Percentiles rank a stretch among this genome's conserved stretches.
phyloP scores from a whole-genome alignment of 805 yeast species.

The Metschnikowia koreensis region DNA sequence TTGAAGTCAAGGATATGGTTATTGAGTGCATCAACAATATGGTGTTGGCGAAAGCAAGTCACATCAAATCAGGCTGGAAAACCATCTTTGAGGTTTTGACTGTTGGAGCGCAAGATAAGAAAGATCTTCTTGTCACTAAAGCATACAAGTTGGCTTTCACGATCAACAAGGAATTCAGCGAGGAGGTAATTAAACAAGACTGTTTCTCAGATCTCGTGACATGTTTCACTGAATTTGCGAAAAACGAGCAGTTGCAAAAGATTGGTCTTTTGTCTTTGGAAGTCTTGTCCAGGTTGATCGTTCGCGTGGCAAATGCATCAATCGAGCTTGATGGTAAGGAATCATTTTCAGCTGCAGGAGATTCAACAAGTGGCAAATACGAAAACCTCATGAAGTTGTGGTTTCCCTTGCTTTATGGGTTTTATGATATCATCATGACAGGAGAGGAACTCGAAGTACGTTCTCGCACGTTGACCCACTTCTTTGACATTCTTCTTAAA shows the following conservation, averaged over 20 bases:
- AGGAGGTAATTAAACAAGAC: constrained; percentile 66
- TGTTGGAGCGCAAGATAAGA: constrained; percentile 62
- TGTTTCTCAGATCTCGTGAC: constrained; percentile 63
- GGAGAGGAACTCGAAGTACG: constrained; percentile 95
- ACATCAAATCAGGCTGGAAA: constrained; percentile 92
- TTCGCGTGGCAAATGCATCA: constrained; percentile 51
- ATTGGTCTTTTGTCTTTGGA: constrained; percentile 78
- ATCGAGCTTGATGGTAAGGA: constrained; percentile 19
- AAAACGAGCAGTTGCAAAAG: constrained; percentile 79
- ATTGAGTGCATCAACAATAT: constrained; percentile 86
- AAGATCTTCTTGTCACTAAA: constrained; percentile 58
- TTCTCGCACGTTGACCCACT: constrained; percentile 75
- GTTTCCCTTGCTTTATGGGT: constrained; percentile 85
- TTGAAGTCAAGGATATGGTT: constrained; percentile 81
- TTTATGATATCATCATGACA: constrained; percentile 86
- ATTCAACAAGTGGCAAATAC: constrained; percentile 14
- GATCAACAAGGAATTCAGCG: constrained; percentile 61
- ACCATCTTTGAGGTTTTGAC: constrained; percentile 79
- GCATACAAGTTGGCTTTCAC: constrained; percentile 62
- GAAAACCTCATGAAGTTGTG: constrained; percentile 57
- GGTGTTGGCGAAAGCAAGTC: constrained; percentile 68
- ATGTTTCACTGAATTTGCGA: constrained; percentile 77
- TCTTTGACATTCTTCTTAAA: constrained; percentile 78
- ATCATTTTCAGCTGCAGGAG: constrained; percentile 10
- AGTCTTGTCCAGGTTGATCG: constrained; percentile 60